These are phyloP conservation scores for Candida sphagnicola DNA, from an alignment of 805 yeast genomes.

Conservation along the genomic window DNA sequence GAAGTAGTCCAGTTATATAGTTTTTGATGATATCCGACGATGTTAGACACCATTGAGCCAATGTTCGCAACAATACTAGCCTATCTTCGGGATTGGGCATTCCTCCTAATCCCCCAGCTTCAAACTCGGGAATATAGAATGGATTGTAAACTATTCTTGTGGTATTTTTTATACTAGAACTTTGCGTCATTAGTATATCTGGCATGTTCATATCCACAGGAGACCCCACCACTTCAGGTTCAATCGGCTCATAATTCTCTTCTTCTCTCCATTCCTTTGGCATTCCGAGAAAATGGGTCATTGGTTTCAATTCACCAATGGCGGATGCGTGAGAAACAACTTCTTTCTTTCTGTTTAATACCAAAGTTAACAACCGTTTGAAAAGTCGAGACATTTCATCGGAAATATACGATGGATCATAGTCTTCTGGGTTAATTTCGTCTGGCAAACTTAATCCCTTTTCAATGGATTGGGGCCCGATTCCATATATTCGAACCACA, in stretches of 20 bases:
- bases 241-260: constrained; percentile 1
- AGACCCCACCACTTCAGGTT: constrained; percentile 4
- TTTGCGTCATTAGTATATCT: constrained; percentile 12
- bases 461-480: constrained; percentile 38
- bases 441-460: constrained; percentile 26
- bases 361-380: constrained; percentile 26
- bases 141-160: constrained; percentile 18
- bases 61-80: constrained; percentile 30
- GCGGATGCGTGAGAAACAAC: constrained; percentile 26
- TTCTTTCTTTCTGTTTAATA: constrained; percentile 33
- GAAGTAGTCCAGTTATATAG: constrained; percentile 18
- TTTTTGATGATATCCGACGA: constrained; percentile 27
- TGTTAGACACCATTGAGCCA: constrained; percentile 34
- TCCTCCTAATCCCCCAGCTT: constrained; percentile 28
- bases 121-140: constrained; percentile 22
- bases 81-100: constrained; percentile 29
- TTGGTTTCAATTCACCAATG: constrained; percentile 29
- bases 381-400: constrained; percentile 30
- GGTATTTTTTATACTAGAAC: constrained; percentile 9
- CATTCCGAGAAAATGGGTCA: constrained; percentile 23
- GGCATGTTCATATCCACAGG: constrained; percentile 24
- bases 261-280: constrained; percentile 37
- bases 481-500: constrained; percentile 12
- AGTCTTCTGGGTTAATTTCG: neutral
- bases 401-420: constrained; percentile 16